A percentile compares a stretch with the other conserved stretches of the same genome.
Conservation (phyloP, 352 stramenopile species). For the Albugo candida region DNA sequence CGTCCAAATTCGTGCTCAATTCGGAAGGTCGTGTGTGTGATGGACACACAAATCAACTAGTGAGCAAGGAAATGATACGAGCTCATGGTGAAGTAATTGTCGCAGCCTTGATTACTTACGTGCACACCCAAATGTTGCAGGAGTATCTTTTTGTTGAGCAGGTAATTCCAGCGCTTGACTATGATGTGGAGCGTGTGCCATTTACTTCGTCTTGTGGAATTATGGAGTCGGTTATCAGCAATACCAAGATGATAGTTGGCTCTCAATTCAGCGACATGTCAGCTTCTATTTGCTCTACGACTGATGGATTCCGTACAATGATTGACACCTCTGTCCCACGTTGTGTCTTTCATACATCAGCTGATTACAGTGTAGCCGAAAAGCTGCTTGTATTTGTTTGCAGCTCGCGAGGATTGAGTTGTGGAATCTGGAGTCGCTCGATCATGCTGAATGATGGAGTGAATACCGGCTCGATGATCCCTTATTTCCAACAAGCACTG, state of each 20-base stretch:
- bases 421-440: slow-evolving; percentile 77
- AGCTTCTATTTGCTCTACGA: slow-evolving; percentile 62
- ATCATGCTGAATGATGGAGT: slow-evolving; percentile 73
- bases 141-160: slow-evolving; percentile 66
- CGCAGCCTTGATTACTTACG: slow-evolving; percentile 37
- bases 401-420: slow-evolving; percentile 51
- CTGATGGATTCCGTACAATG: slow-evolving; percentile 67
- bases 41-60: slow-evolving; percentile 18
- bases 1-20: slow-evolving; percentile 24
- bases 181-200: slow-evolving; percentile 12
- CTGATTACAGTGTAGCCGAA: slow-evolving; percentile 50
- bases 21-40: slow-evolving; percentile 33
- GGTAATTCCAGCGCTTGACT: slow-evolving; percentile 52
- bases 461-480: slow-evolving; percentile 76
- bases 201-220: slow-evolving; percentile 10
- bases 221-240: slow-evolving; percentile 20
- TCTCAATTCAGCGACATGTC: slow-evolving; percentile 24
- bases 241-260: slow-evolving; percentile 2
- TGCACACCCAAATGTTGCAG: slow-evolving; percentile 60
- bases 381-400: slow-evolving; percentile 73
- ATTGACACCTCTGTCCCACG: slow-evolving; percentile 53
- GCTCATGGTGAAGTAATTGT: slow-evolving; percentile 54
- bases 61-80: slow-evolving; percentile 52
- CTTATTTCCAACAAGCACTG: slow-evolving; percentile 65
- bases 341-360: slow-evolving; percentile 67